phyloP scores from a whole-genome alignment of 148 eudicot species.

The Arbutus unedo region DNA sequence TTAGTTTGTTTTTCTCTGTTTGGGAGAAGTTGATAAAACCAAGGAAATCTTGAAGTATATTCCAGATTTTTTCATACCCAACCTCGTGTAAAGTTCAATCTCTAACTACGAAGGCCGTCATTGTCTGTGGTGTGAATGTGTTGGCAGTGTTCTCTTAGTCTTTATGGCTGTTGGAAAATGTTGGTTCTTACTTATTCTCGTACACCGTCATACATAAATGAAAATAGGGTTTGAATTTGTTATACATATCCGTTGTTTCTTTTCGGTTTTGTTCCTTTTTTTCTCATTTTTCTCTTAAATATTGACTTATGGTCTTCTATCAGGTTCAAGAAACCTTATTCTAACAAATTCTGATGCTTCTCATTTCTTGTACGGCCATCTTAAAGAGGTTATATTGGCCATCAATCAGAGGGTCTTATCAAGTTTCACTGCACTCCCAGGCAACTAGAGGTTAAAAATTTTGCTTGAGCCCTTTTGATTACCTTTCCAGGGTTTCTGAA shows the following conservation, averaged over 20 bases:
- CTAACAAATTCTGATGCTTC: too few species aligned
- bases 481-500: too few species aligned
- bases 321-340: neutral
- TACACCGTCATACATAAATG: neutral
- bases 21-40: slow-evolving; percentile 57
- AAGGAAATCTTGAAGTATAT: slow-evolving; percentile 23
- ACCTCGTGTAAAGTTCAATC: neutral
- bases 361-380: too few species aligned
- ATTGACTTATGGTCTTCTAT: neutral
- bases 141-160: neutral
- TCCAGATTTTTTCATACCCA: neutral
- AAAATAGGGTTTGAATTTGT: neutral
- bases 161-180: neutral
- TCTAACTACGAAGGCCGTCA: neutral
- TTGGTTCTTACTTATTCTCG: neutral
- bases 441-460: too few species aligned
- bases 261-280: neutral
- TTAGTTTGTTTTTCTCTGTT: slow-evolving; percentile 52
- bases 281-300: neutral
- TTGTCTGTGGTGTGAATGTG: neutral
- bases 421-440: too few species aligned
- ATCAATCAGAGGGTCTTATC: too few species aligned
- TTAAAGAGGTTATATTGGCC: too few species aligned
- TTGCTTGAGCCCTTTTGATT: too few species aligned
- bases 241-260: neutral